Evolutionary conservation across 2,329 filamentous ascomycete species (phyloP).

Genomic region (Dothistroma septosporum): DNA sequence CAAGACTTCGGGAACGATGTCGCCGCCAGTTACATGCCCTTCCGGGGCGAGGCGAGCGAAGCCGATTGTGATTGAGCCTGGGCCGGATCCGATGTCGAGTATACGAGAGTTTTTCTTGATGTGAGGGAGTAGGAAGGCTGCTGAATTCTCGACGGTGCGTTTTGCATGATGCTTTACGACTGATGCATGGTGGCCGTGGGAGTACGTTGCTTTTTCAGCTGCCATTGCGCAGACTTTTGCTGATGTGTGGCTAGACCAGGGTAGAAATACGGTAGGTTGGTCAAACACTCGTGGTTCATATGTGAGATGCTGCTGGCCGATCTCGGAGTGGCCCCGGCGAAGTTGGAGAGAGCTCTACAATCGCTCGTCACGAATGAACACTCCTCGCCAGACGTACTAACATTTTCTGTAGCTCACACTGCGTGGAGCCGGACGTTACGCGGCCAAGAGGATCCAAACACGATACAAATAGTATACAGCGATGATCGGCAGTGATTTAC

Average conservation of each 20-base stretch:
- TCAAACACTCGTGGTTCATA: not conserved
- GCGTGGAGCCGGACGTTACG: too few species aligned
- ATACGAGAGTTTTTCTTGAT: conserved; percentile 29
- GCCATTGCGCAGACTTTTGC: not conserved
- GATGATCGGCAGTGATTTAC: too few species aligned
- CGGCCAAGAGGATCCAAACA: too few species aligned
- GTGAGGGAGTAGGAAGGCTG: conserved; percentile 17
- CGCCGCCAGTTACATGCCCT: conserved; percentile 34
- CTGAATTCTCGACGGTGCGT: conserved; percentile 13
- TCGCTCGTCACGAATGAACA: not conserved
- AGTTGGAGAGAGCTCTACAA: not conserved
- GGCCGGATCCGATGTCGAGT: conserved; percentile 36
- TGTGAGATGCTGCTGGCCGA: not conserved
- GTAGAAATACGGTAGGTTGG: not conserved
- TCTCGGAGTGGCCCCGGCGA: not conserved
- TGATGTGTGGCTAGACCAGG: not conserved
- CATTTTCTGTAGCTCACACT: too few species aligned
- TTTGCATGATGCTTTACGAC: conserved; percentile 6
- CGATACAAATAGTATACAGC: too few species aligned
- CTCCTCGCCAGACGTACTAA: not conserved
- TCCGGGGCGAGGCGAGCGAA: conserved; percentile 26
- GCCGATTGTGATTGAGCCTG: conserved; percentile 35
- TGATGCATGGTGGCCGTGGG: conserved; percentile 5
- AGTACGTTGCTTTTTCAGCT: not conserved
- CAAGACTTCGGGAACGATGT: conserved; percentile 19